A percentile compares a stretch with the other conserved stretches of the same genome.
phyloP scores from a whole-genome alignment of 2,329 filamentous ascomycete species.

The Scedosporium minutisporum region DNA sequence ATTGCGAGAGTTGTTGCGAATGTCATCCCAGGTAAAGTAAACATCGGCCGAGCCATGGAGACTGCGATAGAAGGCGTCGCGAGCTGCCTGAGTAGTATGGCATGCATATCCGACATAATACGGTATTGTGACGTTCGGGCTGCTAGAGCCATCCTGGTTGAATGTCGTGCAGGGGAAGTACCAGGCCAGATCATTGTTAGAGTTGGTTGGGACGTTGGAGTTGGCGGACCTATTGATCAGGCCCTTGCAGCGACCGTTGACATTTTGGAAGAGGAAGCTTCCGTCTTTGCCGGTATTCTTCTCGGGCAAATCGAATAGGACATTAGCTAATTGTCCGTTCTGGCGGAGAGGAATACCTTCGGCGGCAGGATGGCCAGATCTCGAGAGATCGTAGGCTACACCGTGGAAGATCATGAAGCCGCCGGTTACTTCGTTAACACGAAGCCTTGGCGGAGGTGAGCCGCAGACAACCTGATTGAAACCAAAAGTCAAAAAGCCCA shows the following conservation, averaged over 20 bases:
- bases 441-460: constrained; percentile 59
- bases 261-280: constrained; percentile 96
- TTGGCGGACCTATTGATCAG: constrained; percentile 63
- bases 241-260: constrained; percentile 92
- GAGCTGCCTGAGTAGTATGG: constrained; percentile 63
- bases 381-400: constrained; percentile 71
- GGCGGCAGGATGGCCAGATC: constrained; percentile 70
- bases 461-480: constrained; percentile 87
- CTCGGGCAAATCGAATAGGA: constrained; percentile 75
- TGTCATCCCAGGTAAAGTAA: constrained; percentile 92
- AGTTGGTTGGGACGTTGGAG: constrained; percentile 73
- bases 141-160: constrained; percentile 83
- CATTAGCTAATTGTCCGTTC: constrained; percentile 53
- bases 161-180: constrained; percentile 91
- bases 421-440: constrained; percentile 67
- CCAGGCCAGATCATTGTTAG: constrained; percentile 70
- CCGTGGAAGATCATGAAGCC: constrained; percentile 98
- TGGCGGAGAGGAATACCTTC: constrained; percentile 56
- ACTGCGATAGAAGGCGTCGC: constrained; percentile 64
- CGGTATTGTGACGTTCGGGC: constrained; percentile 62
- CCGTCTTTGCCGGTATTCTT: constrained; percentile 84
- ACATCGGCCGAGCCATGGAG: constrained; percentile 70
- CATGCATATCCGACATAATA: constrained; percentile 83
- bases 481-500: constrained; percentile 93
- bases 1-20: constrained; percentile 81